Evolutionary conservation across 1,139 yeast genomes (phyloP).

Genomic region (Taphrina betulina): DNA sequence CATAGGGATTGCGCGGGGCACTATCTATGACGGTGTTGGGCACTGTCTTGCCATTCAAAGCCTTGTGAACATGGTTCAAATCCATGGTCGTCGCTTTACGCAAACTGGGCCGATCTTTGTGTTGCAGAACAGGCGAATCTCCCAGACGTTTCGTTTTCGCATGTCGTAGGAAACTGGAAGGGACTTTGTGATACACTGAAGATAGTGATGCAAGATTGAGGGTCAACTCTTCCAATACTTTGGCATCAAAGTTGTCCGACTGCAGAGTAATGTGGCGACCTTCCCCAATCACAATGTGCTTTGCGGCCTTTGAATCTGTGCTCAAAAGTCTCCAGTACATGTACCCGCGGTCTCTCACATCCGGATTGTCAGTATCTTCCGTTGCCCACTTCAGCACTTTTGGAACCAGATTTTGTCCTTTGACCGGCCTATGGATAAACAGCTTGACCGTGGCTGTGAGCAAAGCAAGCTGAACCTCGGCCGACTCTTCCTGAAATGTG

Average conservation of each 20-base stretch:
- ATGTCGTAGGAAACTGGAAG: slow-evolving; percentile 70
- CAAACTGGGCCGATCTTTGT: slow-evolving; percentile 21
- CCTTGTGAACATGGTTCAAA: slow-evolving; percentile 12
- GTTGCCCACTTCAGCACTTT: slow-evolving; percentile 67
- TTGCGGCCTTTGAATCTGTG: slow-evolving; percentile 48
- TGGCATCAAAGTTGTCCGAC: slow-evolving; percentile 69
- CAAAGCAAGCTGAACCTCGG: slow-evolving; percentile 70
- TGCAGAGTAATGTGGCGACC: slow-evolving; percentile 66
- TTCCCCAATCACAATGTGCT: slow-evolving; percentile 58
- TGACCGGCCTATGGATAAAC: slow-evolving; percentile 58
- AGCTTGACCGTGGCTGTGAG: slow-evolving; percentile 74
- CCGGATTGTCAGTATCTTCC: slow-evolving; percentile 74
- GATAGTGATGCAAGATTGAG: slow-evolving; percentile 74
- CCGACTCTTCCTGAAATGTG: slow-evolving; percentile 59
- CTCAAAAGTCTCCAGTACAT: slow-evolving; percentile 83
- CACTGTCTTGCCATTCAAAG: slow-evolving; percentile 18
- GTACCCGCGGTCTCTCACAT: slow-evolving; percentile 78
- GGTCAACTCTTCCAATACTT: slow-evolving; percentile 74
- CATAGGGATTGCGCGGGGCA: slow-evolving; percentile 18
- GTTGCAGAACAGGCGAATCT: slow-evolving; percentile 60
- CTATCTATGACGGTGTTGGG: slow-evolving; percentile 16
- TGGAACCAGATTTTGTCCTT: slow-evolving; percentile 59
- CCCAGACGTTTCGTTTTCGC: slow-evolving; percentile 58
- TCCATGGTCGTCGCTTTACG: slow-evolving; percentile 10
- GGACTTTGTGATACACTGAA: slow-evolving; percentile 80